Percentiles rank a stretch among this genome's conserved stretches.
phyloP scores from a whole-genome alignment of 345 rosid genomes.

The Theobroma cacao region DNA sequence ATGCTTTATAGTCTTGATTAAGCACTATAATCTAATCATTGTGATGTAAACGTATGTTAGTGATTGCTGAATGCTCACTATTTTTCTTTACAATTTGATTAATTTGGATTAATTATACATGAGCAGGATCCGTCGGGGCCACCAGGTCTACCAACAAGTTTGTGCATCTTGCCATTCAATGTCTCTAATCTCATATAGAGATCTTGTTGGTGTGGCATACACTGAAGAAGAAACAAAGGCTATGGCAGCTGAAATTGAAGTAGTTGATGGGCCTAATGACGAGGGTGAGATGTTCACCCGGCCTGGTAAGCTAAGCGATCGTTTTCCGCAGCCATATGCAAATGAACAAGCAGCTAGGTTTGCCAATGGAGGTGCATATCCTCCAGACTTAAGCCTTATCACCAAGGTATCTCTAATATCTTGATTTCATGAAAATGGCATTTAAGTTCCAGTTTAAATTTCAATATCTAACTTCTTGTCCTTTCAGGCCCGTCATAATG shows the following conservation, averaged over 20 bases:
- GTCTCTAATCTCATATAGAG: slow-evolving; percentile 90
- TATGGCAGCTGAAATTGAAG: slow-evolving; percentile 99
- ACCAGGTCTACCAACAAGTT: slow-evolving; percentile 93
- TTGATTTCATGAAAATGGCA: not conserved
- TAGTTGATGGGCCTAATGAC: slow-evolving; percentile 96
- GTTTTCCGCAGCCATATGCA: slow-evolving; percentile 84
- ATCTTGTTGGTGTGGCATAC: slow-evolving; percentile 95
- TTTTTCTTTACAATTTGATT: not conserved
- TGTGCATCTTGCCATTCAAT: slow-evolving; percentile 99
- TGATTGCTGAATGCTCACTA: not conserved
- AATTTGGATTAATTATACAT: not conserved
- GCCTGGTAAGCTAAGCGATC: slow-evolving; percentile 97
- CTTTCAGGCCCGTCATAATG: slow-evolving; percentile 96
- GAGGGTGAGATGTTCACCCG: slow-evolving; percentile 99
- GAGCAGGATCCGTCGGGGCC: slow-evolving; percentile 95
- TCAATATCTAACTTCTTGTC: not conserved
- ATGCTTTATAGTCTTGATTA: not conserved
- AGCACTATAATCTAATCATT: not conserved
- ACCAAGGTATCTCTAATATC: slow-evolving; percentile 61
- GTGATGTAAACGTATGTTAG: not conserved
- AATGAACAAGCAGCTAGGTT: slow-evolving; percentile 97
- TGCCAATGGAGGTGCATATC: slow-evolving; percentile 99
- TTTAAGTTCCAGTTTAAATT: not conserved
- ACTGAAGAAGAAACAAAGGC: slow-evolving; percentile 98
- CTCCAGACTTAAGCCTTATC: slow-evolving; percentile 96